Evolutionary conservation across 176 grass and related monocot genomes (phyloP).

Genomic region (Carex pumila): DNA sequence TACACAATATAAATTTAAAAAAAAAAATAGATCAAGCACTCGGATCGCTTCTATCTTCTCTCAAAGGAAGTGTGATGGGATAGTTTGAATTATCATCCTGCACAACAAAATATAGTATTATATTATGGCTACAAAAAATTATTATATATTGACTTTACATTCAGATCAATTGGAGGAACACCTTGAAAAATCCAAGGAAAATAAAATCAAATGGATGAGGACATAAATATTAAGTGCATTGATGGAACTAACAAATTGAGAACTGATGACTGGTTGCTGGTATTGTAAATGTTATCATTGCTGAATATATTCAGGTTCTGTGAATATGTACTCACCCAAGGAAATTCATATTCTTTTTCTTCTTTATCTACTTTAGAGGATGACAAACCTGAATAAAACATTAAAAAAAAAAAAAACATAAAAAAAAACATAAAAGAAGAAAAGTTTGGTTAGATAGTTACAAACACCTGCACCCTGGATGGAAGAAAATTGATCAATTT

Average conservation of each 20-base stretch:
- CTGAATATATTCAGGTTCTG: background rate
- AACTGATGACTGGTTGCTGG: background rate
- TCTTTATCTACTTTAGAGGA: background rate
- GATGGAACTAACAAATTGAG: background rate
- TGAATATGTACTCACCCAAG: background rate
- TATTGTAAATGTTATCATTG: background rate
- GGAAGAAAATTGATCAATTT: background rate
- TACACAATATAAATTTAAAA: background rate
- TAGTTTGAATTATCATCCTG: constrained; percentile 65
- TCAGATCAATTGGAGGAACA: background rate
- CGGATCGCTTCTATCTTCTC: constrained; percentile 58
- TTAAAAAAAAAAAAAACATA: background rate
- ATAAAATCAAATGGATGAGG: background rate
- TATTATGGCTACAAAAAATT: background rate
- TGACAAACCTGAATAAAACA: background rate
- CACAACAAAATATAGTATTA: constrained; percentile 9
- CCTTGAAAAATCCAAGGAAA: background rate
- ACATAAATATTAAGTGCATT: background rate
- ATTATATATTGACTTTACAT: background rate
- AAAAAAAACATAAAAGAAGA: background rate
- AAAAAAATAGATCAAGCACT: constrained; percentile 29
- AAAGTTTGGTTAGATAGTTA: background rate
- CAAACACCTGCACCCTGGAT: background rate
- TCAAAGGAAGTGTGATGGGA: constrained; percentile 56
- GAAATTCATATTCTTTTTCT: background rate